Evolutionary conservation across 2,329 filamentous ascomycete species (phyloP), one percentile per base, ranked within the genome.

Genomic region (Alternaria arborescens): DNA sequence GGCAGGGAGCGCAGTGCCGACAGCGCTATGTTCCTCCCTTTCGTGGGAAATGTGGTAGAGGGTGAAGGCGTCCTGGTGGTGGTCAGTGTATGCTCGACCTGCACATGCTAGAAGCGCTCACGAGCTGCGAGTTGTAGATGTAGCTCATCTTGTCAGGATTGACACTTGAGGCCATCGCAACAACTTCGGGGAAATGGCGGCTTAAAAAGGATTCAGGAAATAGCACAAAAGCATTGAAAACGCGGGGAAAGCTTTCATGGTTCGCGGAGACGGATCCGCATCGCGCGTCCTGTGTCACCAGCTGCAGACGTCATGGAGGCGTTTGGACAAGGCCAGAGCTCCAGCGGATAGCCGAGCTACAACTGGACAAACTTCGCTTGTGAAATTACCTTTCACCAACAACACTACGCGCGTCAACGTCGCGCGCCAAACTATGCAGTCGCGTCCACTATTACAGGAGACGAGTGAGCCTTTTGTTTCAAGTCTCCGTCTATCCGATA

Each of bases 1-100:
- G 34, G 92, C 91, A 51, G 91, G 90, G 5, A 95, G 78, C 0
- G 83, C 83, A 22, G 85, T 82, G 3, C 81, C 80, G 47, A 75
- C 60, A 8, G 62, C 43, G 46, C 72, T 67, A n/a, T 62, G 59
- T 8, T 71, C 70, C 16, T 62, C 56, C 30, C 72, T 69, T 59
- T 83, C 80, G 44, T 80, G 78, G 14, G 73, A 66, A 61, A 80
- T 70, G 50, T 81, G 79, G 64, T 81, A 81, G 34, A 80, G 69
- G 6, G 77, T 74, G 61, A 82, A 81, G 10, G 79, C 79, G 63
- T 81, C 79, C 79, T 80, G 47, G 10, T 6, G 28, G 4, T 14
- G 26, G 48, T 62, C 12, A 62, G 57, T 42, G 30, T 16, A 36
- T 36, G 34, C n/a, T 41, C 28, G 20, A 32, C 24, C 12, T 24